phyloP scores from a whole-genome alignment of 345 rosid species.

The Lumnitzera littorea region DNA sequence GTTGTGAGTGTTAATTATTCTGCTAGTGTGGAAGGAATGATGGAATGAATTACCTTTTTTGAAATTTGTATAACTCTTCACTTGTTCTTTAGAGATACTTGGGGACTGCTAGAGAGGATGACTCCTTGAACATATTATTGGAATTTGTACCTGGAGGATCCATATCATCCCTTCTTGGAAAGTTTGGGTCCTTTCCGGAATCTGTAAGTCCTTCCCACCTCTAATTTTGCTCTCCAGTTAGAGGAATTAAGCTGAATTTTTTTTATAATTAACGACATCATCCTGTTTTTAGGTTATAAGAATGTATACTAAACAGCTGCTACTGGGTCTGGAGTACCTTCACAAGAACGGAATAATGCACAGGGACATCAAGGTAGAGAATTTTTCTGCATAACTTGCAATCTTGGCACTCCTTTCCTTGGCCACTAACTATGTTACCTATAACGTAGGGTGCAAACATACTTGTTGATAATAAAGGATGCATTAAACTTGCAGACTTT shows the following conservation, averaged over 20 bases:
- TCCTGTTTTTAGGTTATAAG: conserved; percentile 41
- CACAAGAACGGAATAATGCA: conserved; percentile 83
- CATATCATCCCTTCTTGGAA: conserved; percentile 69
- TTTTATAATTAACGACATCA: no score
- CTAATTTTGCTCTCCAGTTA: not conserved
- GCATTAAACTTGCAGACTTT: conserved; percentile 87
- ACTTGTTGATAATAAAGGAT: conserved; percentile 84
- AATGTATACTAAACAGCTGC: conserved; percentile 62
- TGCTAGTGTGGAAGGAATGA: no score
- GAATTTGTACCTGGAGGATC: conserved; percentile 91
- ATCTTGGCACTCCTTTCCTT: not conserved
- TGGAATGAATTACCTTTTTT: conserved; percentile 1
- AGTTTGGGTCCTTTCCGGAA: conserved; percentile 82
- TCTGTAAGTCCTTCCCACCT: conserved; percentile 41
- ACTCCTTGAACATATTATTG: conserved; percentile 58
- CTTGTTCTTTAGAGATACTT: conserved; percentile 49
- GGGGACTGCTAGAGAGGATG: conserved; percentile 76
- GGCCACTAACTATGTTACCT: conserved; percentile 5
- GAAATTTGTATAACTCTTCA: not conserved
- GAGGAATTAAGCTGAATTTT: no score
- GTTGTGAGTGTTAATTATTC: conserved; percentile 45
- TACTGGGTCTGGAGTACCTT: conserved; percentile 69
- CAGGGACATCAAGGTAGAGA: conserved; percentile 72
- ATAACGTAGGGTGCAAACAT: conserved; percentile 74
- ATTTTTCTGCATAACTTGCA: not conserved